Conservation (phyloP, 2,329 filamentous ascomycete species). For the Colletotrichum sp. region DNA sequence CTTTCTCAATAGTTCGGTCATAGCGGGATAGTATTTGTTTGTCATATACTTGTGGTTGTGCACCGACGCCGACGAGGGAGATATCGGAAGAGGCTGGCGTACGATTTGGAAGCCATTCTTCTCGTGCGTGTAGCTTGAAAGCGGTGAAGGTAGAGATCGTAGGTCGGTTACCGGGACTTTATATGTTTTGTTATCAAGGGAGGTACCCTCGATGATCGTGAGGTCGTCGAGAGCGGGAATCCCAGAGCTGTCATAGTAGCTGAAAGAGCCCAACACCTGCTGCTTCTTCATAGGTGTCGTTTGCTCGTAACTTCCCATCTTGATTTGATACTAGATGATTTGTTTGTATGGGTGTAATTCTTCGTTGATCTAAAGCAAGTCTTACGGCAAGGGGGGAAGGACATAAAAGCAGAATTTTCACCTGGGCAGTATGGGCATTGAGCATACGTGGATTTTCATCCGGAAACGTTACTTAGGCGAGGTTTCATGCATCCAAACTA, state of each 20-base stretch:
- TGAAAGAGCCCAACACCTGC: background rate
- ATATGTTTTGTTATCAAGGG: background rate
- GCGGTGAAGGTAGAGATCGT: background rate
- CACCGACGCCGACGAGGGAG: background rate
- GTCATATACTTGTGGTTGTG: background rate
- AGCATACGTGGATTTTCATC: background rate
- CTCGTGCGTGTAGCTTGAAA: background rate
- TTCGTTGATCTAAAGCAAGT: background rate
- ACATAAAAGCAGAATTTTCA: background rate
- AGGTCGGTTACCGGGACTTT: background rate
- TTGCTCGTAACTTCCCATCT: background rate
- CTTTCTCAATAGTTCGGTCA: background rate
- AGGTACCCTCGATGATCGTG: conserved; percentile 5
- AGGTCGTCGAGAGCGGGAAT: background rate
- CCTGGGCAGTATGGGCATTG: background rate
- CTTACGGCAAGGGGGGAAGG: fast-evolving
- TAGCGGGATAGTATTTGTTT: background rate
- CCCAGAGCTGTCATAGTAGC: background rate
- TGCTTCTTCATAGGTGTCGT: background rate
- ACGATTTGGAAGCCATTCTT: conserved; percentile 1
- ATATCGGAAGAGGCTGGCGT: background rate
- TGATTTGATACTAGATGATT: background rate
- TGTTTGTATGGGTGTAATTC: background rate
- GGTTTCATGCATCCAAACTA: background rate
- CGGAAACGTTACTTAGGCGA: background rate